Evolutionary conservation across 148 eudicot genomes (phyloP), one percentile per base, ranked within the genome.

Genomic region (Amaranthus cruentus): DNA sequence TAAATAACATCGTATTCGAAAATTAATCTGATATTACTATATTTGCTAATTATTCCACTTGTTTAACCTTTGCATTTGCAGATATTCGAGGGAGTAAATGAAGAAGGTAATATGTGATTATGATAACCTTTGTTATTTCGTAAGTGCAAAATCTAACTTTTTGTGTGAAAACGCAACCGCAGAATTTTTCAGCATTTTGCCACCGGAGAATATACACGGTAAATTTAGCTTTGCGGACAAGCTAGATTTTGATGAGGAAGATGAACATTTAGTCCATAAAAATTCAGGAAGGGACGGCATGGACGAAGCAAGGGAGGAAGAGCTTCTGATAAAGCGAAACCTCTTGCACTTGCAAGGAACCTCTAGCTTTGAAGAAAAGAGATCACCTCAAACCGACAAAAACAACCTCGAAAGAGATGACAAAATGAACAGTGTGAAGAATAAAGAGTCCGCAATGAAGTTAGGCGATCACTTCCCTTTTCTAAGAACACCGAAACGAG

Each of bases 181-280:
- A 70, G 73, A 70, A 9, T 70, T 70, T 43, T 70, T 55, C 73
- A 70, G 73, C 46, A 44, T 55, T 3, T 70, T 70, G 49, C 73
- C 59, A 5, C 6, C 15, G 3, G 12, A 12, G 13, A 44, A 55
- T 55, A 12, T 13, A 10, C 6, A 13, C 2, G 62, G 62, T 8
- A 43, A 47, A 5, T 14, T 46, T 55, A 54, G 43, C 48, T 55
- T 44, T 50, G 48, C 57, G 5, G 62, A 44, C 28, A 51, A 70
- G 48, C 51, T 14, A 6, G 18, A 15, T 8, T 42, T 8, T 43
- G 5, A 28, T 9, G 62, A 54, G 56, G 53, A 55, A 58, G 47
- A 43, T 42, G 18, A 10, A 6, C 18, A 11, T 6, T 38, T 47
- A 55, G 14, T 70, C 47, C 5, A 5, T 42, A 47, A 8, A 13